Evolutionary conservation across 2,329 filamentous ascomycete genomes (phyloP).

Genomic region (Trichoderma afroharzianum): DNA sequence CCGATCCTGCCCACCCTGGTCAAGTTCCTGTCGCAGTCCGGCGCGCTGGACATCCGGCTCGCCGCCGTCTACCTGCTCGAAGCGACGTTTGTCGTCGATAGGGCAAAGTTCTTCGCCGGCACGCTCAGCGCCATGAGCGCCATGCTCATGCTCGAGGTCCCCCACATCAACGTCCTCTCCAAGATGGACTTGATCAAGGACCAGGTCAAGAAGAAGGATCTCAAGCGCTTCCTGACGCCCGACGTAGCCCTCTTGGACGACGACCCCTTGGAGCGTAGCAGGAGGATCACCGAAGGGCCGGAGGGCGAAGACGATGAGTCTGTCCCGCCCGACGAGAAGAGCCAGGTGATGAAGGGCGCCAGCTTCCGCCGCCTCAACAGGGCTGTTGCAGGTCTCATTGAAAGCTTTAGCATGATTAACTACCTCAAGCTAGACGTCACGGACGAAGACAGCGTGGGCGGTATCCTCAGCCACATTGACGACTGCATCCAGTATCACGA

Average conservation of each 20-base stretch:
- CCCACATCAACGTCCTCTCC: conserved; percentile 91
- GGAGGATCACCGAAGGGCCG: conserved; percentile 37
- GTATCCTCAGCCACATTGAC: conserved; percentile 86
- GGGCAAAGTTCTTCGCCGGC: conserved; percentile 95
- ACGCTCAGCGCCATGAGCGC: conserved; percentile 96
- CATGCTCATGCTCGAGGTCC: conserved; percentile 97
- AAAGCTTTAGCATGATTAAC: conserved; percentile 97
- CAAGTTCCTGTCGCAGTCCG: conserved; percentile 73
- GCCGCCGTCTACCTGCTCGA: conserved; percentile 94
- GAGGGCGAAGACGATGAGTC: conserved; percentile 47
- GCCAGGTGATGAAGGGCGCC: conserved; percentile 72
- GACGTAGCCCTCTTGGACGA: conserved; percentile 80
- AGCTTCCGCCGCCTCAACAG: conserved; percentile 81
- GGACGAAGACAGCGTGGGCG: conserved; percentile 85
- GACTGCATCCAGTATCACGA: conserved; percentile 93
- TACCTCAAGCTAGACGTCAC: conserved; percentile 87
- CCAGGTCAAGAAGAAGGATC: conserved; percentile 78
- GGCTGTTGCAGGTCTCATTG: conserved; percentile 86
- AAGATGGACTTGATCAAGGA: conserved; percentile 98
- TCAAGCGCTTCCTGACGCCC: conserved; percentile 87
- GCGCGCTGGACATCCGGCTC: conserved; percentile 81
- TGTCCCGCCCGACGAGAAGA: conserved; percentile 60
- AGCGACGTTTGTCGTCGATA: conserved; percentile 91
- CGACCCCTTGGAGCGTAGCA: conserved; percentile 56
- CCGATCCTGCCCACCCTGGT: conserved; percentile 84